phyloP scores from a whole-genome alignment of 78 protist genomes.

The Anaeramoeba ignava region DNA sequence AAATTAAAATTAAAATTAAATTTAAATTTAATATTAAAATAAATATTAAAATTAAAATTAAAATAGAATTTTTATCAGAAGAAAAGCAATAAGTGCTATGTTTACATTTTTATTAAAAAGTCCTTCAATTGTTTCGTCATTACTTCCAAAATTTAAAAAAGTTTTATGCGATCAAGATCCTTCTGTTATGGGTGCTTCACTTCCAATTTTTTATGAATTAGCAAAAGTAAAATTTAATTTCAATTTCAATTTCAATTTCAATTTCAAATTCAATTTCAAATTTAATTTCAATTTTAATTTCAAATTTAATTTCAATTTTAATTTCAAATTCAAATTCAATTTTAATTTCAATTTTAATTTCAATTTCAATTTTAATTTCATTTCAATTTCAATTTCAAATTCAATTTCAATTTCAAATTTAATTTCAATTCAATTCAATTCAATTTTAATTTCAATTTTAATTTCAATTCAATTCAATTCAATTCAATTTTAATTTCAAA shows the following conservation, averaged over 20 bases:
- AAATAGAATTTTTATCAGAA: too few species aligned
- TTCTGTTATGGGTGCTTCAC: conserved; percentile 46
- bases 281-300: not conserved
- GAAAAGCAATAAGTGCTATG: not conserved
- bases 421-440: not conserved
- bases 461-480: not conserved
- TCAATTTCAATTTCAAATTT: not conserved
- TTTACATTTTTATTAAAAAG: not conserved
- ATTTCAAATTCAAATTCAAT: conserved; percentile 22
- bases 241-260: not conserved
- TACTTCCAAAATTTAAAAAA: not conserved
- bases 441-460: not conserved
- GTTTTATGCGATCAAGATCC: conserved; percentile 77
- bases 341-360: conserved; percentile 53
- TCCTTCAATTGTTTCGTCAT: not conserved
- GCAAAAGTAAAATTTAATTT: conserved; percentile 7
- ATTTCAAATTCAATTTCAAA: not conserved
- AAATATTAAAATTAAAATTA: too few species aligned
- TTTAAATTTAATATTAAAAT: too few species aligned
- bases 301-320: conserved; percentile 24
- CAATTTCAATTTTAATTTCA: too few species aligned
- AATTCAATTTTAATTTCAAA: not conserved
- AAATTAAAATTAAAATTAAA: too few species aligned
- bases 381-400: not conserved
- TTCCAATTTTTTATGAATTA: conserved; percentile 8